Conservation (phyloP, 2,329 filamentous ascomycete species). For the Nemania sp. region DNA sequence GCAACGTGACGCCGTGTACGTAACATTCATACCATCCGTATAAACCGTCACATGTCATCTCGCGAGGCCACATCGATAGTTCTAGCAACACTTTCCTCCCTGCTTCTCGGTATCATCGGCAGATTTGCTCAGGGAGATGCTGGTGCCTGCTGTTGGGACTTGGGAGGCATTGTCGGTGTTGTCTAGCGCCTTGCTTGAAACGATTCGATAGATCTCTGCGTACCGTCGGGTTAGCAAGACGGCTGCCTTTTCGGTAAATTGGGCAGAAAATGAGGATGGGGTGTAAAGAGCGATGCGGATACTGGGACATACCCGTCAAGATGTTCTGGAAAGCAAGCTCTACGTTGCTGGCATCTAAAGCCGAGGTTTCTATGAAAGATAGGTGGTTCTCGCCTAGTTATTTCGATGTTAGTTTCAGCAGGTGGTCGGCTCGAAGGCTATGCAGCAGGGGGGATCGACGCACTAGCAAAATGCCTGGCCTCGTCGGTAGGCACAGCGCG, state of each 20-base stretch:
- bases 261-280: slow-evolving; percentile 8
- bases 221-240: slow-evolving; percentile 15
- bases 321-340: slow-evolving; percentile 99
- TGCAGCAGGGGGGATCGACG: slow-evolving; percentile 35
- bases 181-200: slow-evolving; percentile 95
- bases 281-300: slow-evolving; percentile 10
- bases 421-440: no score
- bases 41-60: slow-evolving; percentile 37
- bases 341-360: slow-evolving; percentile 97
- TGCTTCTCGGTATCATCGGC: slow-evolving; percentile 76
- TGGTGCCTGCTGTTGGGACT: slow-evolving; percentile 78
- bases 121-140: slow-evolving; percentile 85
- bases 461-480: slow-evolving; percentile 96
- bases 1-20: slow-evolving; percentile 41
- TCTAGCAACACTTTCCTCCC: slow-evolving; percentile 80
- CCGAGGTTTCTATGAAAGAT: slow-evolving; percentile 98
- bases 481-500: slow-evolving; percentile 96
- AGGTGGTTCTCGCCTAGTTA: slow-evolving; percentile 88
- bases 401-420: slow-evolving; percentile 37
- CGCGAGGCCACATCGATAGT: slow-evolving; percentile 25
- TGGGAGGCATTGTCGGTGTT: slow-evolving; percentile 82
- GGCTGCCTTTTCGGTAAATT: slow-evolving; percentile 12
- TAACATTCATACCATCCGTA: slow-evolving; percentile 42
- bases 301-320: slow-evolving; percentile 76
- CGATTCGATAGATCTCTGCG: slow-evolving; percentile 97